A percentile compares a stretch with the other conserved stretches of the same genome.
These are phyloP conservation scores for Linnemannia hyalina DNA, from an alignment of 192 early-diverging fungal genomes.

Conservation along the genomic window DNA sequence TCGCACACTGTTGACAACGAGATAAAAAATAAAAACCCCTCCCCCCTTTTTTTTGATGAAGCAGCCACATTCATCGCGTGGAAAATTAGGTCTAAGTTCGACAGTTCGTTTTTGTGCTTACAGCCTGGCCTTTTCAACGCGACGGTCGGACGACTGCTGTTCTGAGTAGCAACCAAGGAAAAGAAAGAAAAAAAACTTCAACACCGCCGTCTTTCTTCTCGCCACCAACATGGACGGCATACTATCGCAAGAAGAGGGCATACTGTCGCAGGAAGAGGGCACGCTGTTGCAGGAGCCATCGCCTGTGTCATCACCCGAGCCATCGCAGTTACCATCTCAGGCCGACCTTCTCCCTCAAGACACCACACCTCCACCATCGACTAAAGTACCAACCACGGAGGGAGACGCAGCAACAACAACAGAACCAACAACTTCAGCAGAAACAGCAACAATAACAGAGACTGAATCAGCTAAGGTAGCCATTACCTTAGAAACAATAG, in stretches of 20 bases:
- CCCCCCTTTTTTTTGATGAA: too few species aligned
- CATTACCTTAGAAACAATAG: not conserved
- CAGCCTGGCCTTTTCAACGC: too few species aligned
- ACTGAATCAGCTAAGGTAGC: not conserved
- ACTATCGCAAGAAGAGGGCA: too few species aligned
- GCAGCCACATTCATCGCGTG: not conserved
- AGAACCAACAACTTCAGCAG: not conserved
- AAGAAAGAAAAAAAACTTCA: not conserved
- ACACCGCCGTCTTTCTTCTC: not conserved
- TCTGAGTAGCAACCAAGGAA: not conserved
- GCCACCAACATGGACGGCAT: constrained; percentile 14
- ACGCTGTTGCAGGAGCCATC: too few species aligned
- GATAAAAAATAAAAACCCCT: not conserved
- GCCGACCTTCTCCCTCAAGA: not conserved
- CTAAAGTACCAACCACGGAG: too few species aligned
- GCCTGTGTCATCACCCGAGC: too few species aligned
- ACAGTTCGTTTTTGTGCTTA: too few species aligned
- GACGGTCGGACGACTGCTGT: too few species aligned
- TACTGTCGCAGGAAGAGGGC: too few species aligned
- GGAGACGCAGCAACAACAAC: not conserved
- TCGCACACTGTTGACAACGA: not conserved
- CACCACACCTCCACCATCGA: not conserved
- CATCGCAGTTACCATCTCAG: not conserved
- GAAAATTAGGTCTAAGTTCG: too few species aligned
- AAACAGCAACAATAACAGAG: not conserved